Evolutionary conservation across 768 basidiomycete species (phyloP).

Genomic region (Termitomyces sp.): DNA sequence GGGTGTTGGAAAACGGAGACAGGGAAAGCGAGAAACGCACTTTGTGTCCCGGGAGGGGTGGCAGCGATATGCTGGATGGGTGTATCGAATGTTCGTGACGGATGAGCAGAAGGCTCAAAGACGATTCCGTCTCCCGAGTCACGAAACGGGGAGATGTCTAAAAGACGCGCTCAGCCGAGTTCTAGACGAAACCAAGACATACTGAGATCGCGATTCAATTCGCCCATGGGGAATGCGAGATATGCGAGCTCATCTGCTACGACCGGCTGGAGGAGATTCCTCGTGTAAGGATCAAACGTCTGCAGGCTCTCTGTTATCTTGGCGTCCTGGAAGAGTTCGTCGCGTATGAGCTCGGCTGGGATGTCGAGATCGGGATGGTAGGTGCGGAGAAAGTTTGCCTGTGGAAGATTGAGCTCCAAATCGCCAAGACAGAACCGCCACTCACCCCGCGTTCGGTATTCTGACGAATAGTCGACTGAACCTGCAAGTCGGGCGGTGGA

Average conservation of each 20-base stretch:
- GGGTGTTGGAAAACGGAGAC: background rate
- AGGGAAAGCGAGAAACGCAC: background rate
- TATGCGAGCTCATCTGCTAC: slow-evolving; percentile 25
- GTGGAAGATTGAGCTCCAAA: background rate
- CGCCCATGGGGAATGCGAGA: slow-evolving; percentile 62
- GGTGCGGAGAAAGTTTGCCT: slow-evolving; percentile 72
- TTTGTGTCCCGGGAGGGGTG: slow-evolving; percentile 12
- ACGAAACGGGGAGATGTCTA: slow-evolving; percentile 19
- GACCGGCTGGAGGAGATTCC: slow-evolving; percentile 46
- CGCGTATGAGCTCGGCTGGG: slow-evolving; percentile 59
- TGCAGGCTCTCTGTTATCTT: slow-evolving; percentile 25
- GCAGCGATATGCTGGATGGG: slow-evolving; percentile 62
- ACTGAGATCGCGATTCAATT: slow-evolving; percentile 58
- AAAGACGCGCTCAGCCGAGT: background rate
- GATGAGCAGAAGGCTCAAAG: slow-evolving; percentile 35
- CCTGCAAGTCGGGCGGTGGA: slow-evolving; percentile 23
- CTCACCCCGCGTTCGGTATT: slow-evolving; percentile 66
- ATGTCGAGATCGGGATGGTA: slow-evolving; percentile 71
- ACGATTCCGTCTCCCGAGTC: slow-evolving; percentile 22
- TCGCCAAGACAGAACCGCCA: background rate
- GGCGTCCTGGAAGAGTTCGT: slow-evolving; percentile 46
- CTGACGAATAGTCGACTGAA: slow-evolving; percentile 32
- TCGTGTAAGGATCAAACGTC: slow-evolving; percentile 51
- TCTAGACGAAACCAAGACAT: slow-evolving; percentile 15
- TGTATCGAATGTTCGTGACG: slow-evolving; percentile 49